Evolutionary conservation across 2,329 filamentous ascomycete species (phyloP), one percentile per base, ranked within the genome.

Genomic region (Ophiostoma montium): DNA sequence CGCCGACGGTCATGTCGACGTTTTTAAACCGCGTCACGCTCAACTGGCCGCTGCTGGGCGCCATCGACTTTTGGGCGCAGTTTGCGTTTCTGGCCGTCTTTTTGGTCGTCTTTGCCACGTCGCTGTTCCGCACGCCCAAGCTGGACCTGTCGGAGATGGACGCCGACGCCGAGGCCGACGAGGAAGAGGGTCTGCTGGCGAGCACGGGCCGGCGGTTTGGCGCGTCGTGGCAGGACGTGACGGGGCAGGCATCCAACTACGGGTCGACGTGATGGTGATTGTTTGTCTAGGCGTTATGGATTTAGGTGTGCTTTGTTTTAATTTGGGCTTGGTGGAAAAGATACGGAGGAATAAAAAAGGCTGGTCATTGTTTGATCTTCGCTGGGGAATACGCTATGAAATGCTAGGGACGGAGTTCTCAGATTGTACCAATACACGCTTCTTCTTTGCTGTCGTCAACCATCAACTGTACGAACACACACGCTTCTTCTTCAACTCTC

Each of bases 31-130:
- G 89, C 41, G 78, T 95, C 53, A 89, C 86, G 19, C 76, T 95
- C 60, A 95, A 94, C 62, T 98, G 92, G 74, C 89, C 92, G 6
- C 87, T 95, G 62, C 94, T 98, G 60, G 92, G 92, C 11, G 80
- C 83, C 11, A 69, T 96, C n/a, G 77, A 86, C 57, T 98, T 96
- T 65, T 98, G 89, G 88, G 86, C 88, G 0, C 92, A 98, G 60
- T 96, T 95, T 61, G 84, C 76, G 12, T 96, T 98, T 67, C 67
- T 98, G 39, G 83, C 66, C 32, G 72, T 95, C 18, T 95, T 94
- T 64, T 64, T 95, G 10, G 67, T 95, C 49, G 81, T 94, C 12
- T 85, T 95, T 57, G 52, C 87, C 19, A 84, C 85, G 1, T 79
- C 84, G 3, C 67, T 95, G 0, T 82, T 96, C 72, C 80, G 84